Conservation (phyloP, 1,139 yeast genomes). For the Lodderomyces metapsilosis region DNA sequence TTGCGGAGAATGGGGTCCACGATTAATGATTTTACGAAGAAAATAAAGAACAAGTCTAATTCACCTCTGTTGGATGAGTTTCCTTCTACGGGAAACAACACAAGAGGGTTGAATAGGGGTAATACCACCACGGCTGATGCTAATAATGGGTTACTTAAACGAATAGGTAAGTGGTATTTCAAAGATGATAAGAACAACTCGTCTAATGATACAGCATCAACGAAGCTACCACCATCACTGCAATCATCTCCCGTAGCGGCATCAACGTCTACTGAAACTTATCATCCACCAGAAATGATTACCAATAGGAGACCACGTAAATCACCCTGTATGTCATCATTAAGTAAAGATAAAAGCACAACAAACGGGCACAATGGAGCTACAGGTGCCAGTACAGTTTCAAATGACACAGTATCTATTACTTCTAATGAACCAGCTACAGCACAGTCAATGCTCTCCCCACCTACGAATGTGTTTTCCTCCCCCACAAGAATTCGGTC, state of each 20-base stretch:
- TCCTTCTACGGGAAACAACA: neutral
- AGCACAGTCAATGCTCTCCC: neutral
- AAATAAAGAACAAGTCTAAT: conserved; percentile 29
- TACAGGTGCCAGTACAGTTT: neutral
- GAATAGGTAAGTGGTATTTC: conserved; percentile 69
- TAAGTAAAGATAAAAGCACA: neutral
- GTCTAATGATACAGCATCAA: too few relatives aligned
- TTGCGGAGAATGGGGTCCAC: conserved; percentile 21
- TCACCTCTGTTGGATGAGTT: conserved; percentile 5
- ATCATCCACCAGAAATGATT: conserved; percentile 66
- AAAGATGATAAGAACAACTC: conserved; percentile 39
- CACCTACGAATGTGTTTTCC: neutral
- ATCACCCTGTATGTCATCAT: conserved; percentile 15
- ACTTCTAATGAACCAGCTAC: conserved; percentile 1
- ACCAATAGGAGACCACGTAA: conserved; percentile 48
- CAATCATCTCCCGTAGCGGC: neutral
- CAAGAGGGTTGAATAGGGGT: conserved; percentile 2
- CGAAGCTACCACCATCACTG: too few relatives aligned
- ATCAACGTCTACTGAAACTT: conserved; percentile 19
- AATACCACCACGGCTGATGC: neutral
- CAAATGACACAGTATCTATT: conserved; percentile 2
- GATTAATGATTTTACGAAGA: conserved; percentile 35
- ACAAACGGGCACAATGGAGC: too few relatives aligned
- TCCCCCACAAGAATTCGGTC: conserved; percentile 4
- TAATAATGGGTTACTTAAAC: conserved; percentile 32